Evolutionary conservation across 768 basidiomycete genomes (phyloP), one percentile per base, ranked within the genome.

Genomic region (Pisolithus sp.): DNA sequence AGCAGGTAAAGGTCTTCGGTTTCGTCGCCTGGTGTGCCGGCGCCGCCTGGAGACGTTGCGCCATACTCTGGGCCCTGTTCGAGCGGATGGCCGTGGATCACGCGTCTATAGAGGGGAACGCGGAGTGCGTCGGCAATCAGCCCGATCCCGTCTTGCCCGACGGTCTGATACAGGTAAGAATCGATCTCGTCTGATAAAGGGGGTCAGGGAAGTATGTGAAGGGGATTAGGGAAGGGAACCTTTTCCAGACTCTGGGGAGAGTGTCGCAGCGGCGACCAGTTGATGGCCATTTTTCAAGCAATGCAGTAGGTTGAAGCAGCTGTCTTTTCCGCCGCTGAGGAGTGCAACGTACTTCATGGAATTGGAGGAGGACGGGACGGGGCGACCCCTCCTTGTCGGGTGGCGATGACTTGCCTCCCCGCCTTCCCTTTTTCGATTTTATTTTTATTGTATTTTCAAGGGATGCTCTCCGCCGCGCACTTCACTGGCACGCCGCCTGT

Each of bases 161-260:
- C 94, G n/a, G 95, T 97, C 68, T 99, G 96, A 68, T 97, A 99
- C 67, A 99, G 76, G 72, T 93, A 98, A 21, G 94, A 97, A 69
- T 99, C 94, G 62, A 98, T 81, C 74, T 99, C 96, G 75, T 98
- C 96, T 96, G 67, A 8, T 26, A 10, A n/a, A 28, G 37, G 21
- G 47, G 49, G 52, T 26, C 31, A 57, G 50, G 17, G 17, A n/a
- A 52, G 53, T 40, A 43, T 15, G 53, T 21, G 53, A 28, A 26
- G 40, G 38, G 49, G 57, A 24, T 54, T 50, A 38, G 18, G 12
- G 45, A 53, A 48, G 51, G 62, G 62, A 59, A 93, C 95, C 94
- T 82, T 86, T 88, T 60, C 92, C 94, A 52, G 76, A 71, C 56
- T 77, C 81, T 20, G 96, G 96, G 10, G 89, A 78, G 40, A 99